Evolutionary conservation across 768 basidiomycete species (phyloP), one percentile per base, ranked within the genome.

Genomic region (Rhizopogon salebrosus): DNA sequence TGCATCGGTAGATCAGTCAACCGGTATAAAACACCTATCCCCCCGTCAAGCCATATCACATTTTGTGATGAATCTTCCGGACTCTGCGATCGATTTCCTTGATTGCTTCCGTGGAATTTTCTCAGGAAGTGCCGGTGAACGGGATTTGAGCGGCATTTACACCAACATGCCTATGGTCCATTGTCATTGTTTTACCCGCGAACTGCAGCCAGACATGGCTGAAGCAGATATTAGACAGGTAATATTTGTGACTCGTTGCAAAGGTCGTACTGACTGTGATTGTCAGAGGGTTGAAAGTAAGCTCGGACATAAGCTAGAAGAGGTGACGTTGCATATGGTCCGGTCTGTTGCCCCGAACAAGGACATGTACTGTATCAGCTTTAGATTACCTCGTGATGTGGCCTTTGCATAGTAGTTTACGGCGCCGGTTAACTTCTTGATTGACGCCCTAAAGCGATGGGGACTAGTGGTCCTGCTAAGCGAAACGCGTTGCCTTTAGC

Each of bases 51-150:
- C 78, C 40, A 83, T 97, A 57, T 72, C 82, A 11, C 95, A 97
- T 65, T 94, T 92, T 63, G 87, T 97, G n/a, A 95, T 99, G 94
- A 99, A 99, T 68, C 76, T 99, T 18, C 97, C 97, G 2, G 93
- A 92, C 59, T 85, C 87, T 23, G 97, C 95, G 0, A 83, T 98
- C 51, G 76, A 80, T 34, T 98, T 98, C 71, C 76, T 99, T 48
- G 89, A 89, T 62, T 90, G 91, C 1, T 97, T 92, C 73, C 80
- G 81, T 3, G 93, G 92, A 1, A 76, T 89, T 54, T 59, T 73
- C 22, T 69, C 60, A 63, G 70, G 59, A 63, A 75, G 63, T 38
- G 60, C 76, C 51, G 41, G 16, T n/a, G 38, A 51, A 36, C 69
- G 72, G 59, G 72, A 73, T 59, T 73, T 81, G 48, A 79, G 80